A percentile compares a stretch with the other conserved stretches of the same genome.
phyloP scores from a whole-genome alignment of 768 basidiomycete species.

The Brasilioporus rufonigricans region DNA sequence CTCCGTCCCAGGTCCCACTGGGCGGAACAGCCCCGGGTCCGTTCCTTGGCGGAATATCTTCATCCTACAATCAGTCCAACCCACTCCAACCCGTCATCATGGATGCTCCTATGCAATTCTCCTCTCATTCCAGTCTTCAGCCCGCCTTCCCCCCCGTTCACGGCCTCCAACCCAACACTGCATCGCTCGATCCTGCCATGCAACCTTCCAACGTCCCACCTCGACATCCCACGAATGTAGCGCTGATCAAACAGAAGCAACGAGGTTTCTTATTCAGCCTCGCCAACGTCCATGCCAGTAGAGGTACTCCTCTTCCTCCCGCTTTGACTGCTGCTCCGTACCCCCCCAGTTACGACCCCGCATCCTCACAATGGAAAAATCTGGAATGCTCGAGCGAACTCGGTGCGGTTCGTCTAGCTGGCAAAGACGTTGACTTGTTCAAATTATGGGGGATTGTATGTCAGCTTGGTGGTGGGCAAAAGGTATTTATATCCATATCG shows the following conservation, averaged over 20 bases:
- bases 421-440: conserved; percentile 75
- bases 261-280: conserved; percentile 60
- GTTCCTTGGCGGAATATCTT: conserved; percentile 61
- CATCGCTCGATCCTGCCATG: conserved; percentile 48
- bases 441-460: conserved; percentile 65
- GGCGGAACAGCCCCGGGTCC: conserved; percentile 66
- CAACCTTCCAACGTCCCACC: conserved; percentile 36
- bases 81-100: conserved; percentile 41
- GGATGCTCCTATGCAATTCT: conserved; percentile 44
- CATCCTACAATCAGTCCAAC: conserved; percentile 27
- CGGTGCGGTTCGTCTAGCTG: conserved; percentile 66
- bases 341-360: conserved; percentile 59
- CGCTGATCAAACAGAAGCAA: conserved; percentile 51
- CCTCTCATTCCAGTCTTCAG: conserved; percentile 44
- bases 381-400: conserved; percentile 60
- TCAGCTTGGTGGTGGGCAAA: conserved; percentile 57
- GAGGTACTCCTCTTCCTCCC: conserved; percentile 71
- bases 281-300: conserved; percentile 54
- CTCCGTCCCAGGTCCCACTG: conserved; percentile 33
- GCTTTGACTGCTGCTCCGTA: conserved; percentile 60
- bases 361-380: conserved; percentile 59
- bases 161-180: conserved; percentile 31
- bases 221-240: conserved; percentile 35
- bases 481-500: conserved; percentile 43
- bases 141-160: conserved; percentile 40